A percentile compares a stretch with the other conserved stretches of the same genome.
Evolutionary conservation across 1,284 basidiomycete species (phyloP).

Genomic region (Cryptococcus neoformans): DNA sequence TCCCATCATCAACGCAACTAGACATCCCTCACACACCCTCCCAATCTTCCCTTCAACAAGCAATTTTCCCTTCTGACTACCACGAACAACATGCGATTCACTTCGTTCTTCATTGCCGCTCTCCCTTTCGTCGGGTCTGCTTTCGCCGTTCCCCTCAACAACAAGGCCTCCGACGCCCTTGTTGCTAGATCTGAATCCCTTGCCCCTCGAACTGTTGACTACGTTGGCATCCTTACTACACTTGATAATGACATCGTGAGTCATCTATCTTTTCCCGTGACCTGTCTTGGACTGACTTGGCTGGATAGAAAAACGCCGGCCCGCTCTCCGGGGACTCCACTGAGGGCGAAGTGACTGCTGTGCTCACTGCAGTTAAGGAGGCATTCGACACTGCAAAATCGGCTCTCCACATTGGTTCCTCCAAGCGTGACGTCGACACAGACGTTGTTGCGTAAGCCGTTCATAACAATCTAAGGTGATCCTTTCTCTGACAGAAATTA

Average conservation of each 20-base stretch:
- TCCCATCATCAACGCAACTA: background rate
- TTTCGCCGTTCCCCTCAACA: constrained; percentile 6
- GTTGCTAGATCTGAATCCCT: background rate
- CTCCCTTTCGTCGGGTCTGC: constrained; percentile 11
- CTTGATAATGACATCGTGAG: constrained; percentile 11
- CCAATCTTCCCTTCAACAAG: background rate
- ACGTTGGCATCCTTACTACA: constrained; percentile 3
- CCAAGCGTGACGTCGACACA: background rate
- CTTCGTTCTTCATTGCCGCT: background rate
- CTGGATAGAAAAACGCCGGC: background rate
- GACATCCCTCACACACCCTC: background rate
- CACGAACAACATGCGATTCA: background rate
- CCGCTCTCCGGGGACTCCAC: background rate
- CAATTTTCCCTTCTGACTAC: background rate
- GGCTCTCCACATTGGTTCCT: background rate
- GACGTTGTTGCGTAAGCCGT: background rate
- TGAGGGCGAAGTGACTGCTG: background rate
- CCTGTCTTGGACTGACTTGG: background rate
- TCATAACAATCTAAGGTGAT: too few relatives aligned
- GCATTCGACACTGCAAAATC: background rate
- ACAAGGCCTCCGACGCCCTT: background rate
- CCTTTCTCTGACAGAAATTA: background rate
- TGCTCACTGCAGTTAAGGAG: background rate
- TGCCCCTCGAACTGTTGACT: constrained; percentile 6
- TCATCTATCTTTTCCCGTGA: background rate